Conservation (phyloP, 2,329 filamentous ascomycete species). For the Myotisia sp. region DNA sequence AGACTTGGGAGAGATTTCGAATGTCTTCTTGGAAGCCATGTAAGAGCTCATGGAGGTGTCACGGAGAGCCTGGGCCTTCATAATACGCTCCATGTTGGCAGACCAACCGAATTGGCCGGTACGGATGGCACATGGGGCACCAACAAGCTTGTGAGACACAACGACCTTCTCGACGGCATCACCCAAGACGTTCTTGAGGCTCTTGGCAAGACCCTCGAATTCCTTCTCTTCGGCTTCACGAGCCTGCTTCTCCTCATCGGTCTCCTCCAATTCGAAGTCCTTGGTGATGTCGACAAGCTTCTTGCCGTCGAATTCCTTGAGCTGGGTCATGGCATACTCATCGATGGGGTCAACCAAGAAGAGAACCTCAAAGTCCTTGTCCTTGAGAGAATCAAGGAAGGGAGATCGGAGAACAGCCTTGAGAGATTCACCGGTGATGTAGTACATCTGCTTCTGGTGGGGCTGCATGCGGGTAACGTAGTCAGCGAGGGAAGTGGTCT, state of each 20-base stretch:
- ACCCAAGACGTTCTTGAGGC: slow-evolving; percentile 96
- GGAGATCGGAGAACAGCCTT: slow-evolving; percentile 97
- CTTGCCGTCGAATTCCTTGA: slow-evolving; percentile 99
- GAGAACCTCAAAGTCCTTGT: slow-evolving; percentile 98
- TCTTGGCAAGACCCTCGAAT: slow-evolving; percentile 86
- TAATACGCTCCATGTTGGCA: slow-evolving; percentile 99
- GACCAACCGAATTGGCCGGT: slow-evolving; percentile 99
- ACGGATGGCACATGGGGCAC: slow-evolving; percentile 93
- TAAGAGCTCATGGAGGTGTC: slow-evolving; percentile 99
- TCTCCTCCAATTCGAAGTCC: slow-evolving; percentile 99
- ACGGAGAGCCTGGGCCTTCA: slow-evolving; percentile 99
- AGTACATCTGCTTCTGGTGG: slow-evolving; percentile 99
- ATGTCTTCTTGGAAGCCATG: slow-evolving; percentile 99
- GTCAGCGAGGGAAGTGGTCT: slow-evolving; percentile 86
- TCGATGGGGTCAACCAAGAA: slow-evolving; percentile 99
- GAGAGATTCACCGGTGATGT: slow-evolving; percentile 99
- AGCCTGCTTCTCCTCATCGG: slow-evolving; percentile 93
- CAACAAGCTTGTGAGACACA: slow-evolving; percentile 91
- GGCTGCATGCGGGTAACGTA: slow-evolving; percentile 99
- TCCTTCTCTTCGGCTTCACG: slow-evolving; percentile 98
- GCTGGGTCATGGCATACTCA: slow-evolving; percentile 97
- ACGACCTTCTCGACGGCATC: slow-evolving; percentile 99
- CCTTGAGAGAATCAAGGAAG: slow-evolving; percentile 96
- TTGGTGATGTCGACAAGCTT: slow-evolving; percentile 99
- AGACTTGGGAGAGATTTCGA: slow-evolving; percentile 99